These are phyloP conservation scores for Piloderma croceum DNA, from an alignment of 768 basidiomycete species.

Conservation along the genomic window DNA sequence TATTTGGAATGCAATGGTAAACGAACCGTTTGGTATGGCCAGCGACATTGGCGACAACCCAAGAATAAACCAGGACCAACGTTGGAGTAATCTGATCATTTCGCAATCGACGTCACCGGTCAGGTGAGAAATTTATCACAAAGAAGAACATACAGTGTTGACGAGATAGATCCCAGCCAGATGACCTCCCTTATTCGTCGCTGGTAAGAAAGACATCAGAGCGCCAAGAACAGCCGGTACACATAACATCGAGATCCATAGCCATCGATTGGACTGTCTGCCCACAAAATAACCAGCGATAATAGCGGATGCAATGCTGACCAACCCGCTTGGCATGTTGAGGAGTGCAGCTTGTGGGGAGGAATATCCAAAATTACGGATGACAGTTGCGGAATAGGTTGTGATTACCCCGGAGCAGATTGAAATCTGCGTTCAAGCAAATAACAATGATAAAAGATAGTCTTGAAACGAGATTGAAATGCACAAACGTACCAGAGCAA, in stretches of 20 bases:
- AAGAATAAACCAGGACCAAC: constrained; percentile 10
- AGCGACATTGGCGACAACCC: too few species aligned
- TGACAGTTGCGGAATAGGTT: constrained; percentile 9
- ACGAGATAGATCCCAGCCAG: constrained; percentile 13
- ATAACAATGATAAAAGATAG: too few species aligned
- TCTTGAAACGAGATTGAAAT: too few species aligned
- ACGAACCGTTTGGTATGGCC: constrained; percentile 11
- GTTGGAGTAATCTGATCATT: constrained; percentile 9
- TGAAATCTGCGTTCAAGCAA: too few species aligned
- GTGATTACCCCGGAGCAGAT: constrained; percentile 13
- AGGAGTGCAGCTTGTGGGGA: constrained; percentile 10
- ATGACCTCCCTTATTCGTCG: constrained; percentile 8
- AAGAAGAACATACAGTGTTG: constrained; percentile 8
- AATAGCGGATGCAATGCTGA: constrained; percentile 10
- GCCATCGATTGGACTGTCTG: constrained; percentile 8
- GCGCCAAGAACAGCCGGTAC: constrained; percentile 11
- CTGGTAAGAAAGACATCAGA: constrained; percentile 13
- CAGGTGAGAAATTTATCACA: not conserved
- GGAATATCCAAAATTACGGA: too few species aligned
- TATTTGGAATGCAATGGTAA: constrained; percentile 1
- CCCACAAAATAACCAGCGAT: constrained; percentile 10
- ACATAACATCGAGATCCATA: too few species aligned
- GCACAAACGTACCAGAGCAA: too few species aligned
- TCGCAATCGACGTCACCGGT: not conserved
- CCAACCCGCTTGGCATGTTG: constrained; percentile 14